Conservation (phyloP, 2,329 filamentous ascomycete species). For the Pseudomassariella vexata region DNA sequence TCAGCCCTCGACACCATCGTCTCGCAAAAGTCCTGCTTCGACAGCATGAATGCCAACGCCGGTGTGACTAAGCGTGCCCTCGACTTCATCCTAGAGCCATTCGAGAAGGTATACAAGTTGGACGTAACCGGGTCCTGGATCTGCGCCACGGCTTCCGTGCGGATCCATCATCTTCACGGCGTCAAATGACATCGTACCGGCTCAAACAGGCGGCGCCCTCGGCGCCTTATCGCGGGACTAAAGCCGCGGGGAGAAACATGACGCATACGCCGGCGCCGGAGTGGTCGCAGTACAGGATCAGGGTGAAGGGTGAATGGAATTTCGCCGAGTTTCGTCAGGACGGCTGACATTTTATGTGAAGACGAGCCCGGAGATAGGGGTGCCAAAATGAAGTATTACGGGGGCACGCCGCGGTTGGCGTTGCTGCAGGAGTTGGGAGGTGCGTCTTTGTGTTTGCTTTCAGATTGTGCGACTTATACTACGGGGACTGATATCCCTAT, state of each 20-base stretch:
- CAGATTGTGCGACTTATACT: conserved; percentile 44
- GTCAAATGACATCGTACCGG: conserved; percentile 40
- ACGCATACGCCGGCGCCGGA: conserved; percentile 38
- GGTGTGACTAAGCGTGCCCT: conserved; percentile 41
- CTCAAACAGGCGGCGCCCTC: conserved; percentile 45
- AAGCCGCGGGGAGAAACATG: conserved; percentile 36
- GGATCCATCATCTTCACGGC: conserved; percentile 39
- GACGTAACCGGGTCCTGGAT: conserved; percentile 41
- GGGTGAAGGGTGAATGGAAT: conserved; percentile 42
- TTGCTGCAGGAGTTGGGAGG: conserved; percentile 48
- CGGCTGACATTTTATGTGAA: conserved; percentile 44
- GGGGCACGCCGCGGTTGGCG: conserved; percentile 49
- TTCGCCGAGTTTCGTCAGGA: conserved; percentile 36
- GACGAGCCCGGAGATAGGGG: conserved; percentile 49
- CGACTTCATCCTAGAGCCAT: conserved; percentile 31
- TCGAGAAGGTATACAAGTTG: conserved; percentile 36
- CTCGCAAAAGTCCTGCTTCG: conserved; percentile 29
- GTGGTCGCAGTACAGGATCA: conserved; percentile 39
- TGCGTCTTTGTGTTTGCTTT: conserved; percentile 51
- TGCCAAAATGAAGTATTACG: conserved; percentile 51
- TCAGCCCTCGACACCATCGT: conserved; percentile 34
- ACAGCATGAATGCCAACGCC: conserved; percentile 35
- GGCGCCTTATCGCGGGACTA: conserved; percentile 39
- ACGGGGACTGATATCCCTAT: conserved; percentile 45
- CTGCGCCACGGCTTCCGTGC: conserved; percentile 38